Percentiles rank a stretch among this genome's conserved stretches.
phyloP scores from a whole-genome alignment of 495 filamentous ascomycete species.

The Hapsidospora chrysogenum region DNA sequence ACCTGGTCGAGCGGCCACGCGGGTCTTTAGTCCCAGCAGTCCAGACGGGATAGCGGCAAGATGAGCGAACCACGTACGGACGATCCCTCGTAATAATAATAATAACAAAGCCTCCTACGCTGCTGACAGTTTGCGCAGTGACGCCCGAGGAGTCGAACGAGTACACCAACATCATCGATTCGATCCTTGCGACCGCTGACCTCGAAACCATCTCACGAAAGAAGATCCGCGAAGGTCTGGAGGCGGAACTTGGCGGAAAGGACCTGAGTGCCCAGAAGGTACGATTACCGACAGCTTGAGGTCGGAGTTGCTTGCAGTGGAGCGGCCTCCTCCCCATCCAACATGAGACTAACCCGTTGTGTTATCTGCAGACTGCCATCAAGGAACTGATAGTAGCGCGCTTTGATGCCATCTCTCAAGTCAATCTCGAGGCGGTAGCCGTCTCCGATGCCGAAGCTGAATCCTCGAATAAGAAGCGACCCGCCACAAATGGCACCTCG shows the following conservation, averaged over 20 bases:
- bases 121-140: too few species aligned
- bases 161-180: conserved; percentile 78
- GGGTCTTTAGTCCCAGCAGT: too few species aligned
- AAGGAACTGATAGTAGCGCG: conserved; percentile 74
- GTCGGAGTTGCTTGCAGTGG: not conserved
- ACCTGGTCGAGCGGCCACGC: too few species aligned
- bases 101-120: too few species aligned
- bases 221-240: conserved; percentile 72
- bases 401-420: conserved; percentile 63
- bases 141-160: conserved; percentile 45
- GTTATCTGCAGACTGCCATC: conserved; percentile 56
- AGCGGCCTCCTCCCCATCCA: too few species aligned
- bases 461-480: conserved; percentile 8
- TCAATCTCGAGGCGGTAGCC: conserved; percentile 19
- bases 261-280: conserved; percentile 84
- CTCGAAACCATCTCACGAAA: conserved; percentile 86
- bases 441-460: conserved; percentile 13
- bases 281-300: not conserved
- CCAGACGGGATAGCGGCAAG: too few species aligned
- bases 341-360: too few species aligned
- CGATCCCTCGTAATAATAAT: too few species aligned
- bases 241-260: conserved; percentile 50
- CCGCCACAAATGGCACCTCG: conserved; percentile 17
- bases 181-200: conserved; percentile 68
- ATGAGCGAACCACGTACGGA: too few species aligned